Evolutionary conservation across 805 yeast genomes (phyloP).

Genomic region (Kodamaea nitidulidarum): DNA sequence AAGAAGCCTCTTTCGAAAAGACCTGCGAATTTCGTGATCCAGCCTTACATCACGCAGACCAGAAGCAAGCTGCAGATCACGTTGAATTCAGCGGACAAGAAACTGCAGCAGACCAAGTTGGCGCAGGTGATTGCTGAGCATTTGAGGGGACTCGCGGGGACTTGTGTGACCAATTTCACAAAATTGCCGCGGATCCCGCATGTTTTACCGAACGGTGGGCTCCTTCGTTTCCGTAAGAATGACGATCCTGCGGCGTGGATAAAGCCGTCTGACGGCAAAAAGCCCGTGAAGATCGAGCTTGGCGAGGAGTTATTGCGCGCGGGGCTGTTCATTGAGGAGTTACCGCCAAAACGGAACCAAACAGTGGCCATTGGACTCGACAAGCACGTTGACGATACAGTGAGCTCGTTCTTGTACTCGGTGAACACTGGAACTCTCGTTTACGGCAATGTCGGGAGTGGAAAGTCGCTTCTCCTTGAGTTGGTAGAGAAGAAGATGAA

Average conservation of each 20-base stretch:
- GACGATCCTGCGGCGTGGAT: constrained; percentile 45
- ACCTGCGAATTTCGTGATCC: constrained; percentile 44
- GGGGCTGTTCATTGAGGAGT: constrained; percentile 32
- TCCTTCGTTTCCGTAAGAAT: constrained; percentile 46
- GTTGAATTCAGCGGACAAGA: constrained; percentile 26
- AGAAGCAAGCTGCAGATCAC: constrained; percentile 27
- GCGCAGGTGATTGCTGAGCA: constrained; percentile 17
- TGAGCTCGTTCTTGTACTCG: constrained; percentile 38
- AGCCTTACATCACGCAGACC: constrained; percentile 50
- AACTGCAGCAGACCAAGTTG: constrained; percentile 20
- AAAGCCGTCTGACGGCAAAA: constrained; percentile 28
- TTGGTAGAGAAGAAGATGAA: constrained; percentile 37
- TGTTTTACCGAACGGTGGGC: constrained; percentile 56
- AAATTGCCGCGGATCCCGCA: constrained; percentile 50
- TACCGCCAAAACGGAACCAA: background rate
- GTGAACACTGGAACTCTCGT: constrained; percentile 55
- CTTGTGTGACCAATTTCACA: constrained; percentile 47
- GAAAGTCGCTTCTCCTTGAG: constrained; percentile 60
- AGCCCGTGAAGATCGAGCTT: constrained; percentile 39
- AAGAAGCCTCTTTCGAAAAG: constrained; percentile 28
- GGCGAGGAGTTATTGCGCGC: constrained; percentile 48
- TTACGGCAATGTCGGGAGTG: constrained; percentile 77
- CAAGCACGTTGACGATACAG: constrained; percentile 34
- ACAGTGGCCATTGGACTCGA: constrained; percentile 57
- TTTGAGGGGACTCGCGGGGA: constrained; percentile 20